These are phyloP conservation scores for Prunus yedoensis DNA, from an alignment of 331 rosid genomes.

Conservation along the genomic window DNA sequence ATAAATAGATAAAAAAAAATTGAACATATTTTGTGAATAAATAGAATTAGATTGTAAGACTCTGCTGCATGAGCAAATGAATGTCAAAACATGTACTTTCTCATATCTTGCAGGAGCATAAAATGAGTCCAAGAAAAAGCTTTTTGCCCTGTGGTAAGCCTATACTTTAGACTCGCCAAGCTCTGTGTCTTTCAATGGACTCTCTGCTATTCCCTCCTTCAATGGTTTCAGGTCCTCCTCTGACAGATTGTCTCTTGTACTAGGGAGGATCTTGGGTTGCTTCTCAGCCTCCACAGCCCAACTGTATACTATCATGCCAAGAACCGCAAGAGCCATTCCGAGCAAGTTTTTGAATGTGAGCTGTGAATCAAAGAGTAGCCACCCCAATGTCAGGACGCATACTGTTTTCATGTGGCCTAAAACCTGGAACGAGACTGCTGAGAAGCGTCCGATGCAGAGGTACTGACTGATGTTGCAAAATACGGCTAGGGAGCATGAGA, in stretches of 20 bases:
- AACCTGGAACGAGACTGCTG: slow-evolving; percentile 54
- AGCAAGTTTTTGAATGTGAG: slow-evolving; percentile 39
- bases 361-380: slow-evolving; percentile 51
- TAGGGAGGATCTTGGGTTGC: slow-evolving; percentile 24
- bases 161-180: slow-evolving; percentile 27
- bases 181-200: slow-evolving; percentile 20
- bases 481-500: slow-evolving; percentile 54
- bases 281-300: slow-evolving; percentile 56
- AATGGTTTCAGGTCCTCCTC: slow-evolving; percentile 37
- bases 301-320: slow-evolving; percentile 49
- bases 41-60: slow-evolving; percentile 16
- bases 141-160: background rate
- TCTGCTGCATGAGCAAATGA: slow-evolving; percentile 1
- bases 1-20: background rate
- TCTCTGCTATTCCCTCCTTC: slow-evolving; percentile 30
- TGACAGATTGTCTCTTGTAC: slow-evolving; percentile 10
- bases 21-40: slow-evolving; percentile 17
- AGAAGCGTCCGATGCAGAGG: slow-evolving; percentile 58
- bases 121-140: background rate
- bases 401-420: slow-evolving; percentile 57
- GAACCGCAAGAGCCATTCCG: slow-evolving; percentile 46
- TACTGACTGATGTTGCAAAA: slow-evolving; percentile 60
- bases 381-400: slow-evolving; percentile 44
- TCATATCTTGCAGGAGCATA: background rate
- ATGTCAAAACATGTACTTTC: slow-evolving; percentile 2